These are phyloP conservation scores for Elsinoe batatas DNA, from an alignment of 2,329 filamentous ascomycete species.

Conservation along the genomic window DNA sequence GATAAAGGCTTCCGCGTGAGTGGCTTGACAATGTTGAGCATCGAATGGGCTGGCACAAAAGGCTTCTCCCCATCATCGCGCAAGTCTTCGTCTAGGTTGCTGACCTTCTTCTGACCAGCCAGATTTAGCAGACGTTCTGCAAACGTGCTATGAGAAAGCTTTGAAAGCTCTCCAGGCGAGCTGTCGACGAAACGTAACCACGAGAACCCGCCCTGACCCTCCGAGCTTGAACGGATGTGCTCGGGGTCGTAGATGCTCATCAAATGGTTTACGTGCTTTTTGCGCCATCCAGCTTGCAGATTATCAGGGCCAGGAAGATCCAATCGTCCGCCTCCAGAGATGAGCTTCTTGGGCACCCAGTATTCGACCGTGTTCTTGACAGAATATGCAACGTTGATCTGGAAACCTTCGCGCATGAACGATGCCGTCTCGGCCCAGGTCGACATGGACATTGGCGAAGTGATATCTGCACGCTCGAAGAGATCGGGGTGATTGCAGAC, in stretches of 20 bases:
- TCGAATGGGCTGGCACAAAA: conserved; percentile 62
- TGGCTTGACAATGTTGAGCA: conserved; percentile 71
- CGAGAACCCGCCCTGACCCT: conserved; percentile 61
- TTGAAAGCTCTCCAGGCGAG: conserved; percentile 62
- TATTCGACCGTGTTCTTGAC: conserved; percentile 80
- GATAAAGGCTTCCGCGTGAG: conserved; percentile 57
- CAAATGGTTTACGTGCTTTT: conserved; percentile 65
- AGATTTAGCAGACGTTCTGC: conserved; percentile 64
- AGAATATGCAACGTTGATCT: conserved; percentile 75
- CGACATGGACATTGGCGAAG: conserved; percentile 72
- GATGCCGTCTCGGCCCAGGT: conserved; percentile 91
- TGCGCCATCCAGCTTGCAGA: conserved; percentile 64
- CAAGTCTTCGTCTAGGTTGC: conserved; percentile 49
- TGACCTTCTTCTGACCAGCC: conserved; percentile 39
- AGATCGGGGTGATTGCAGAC: conserved; percentile 98
- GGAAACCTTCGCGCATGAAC: conserved; percentile 78
- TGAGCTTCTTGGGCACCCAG: conserved; percentile 69
- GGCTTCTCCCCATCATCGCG: conserved; percentile 43
- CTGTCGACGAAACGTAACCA: conserved; percentile 81
- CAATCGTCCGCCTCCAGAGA: conserved; percentile 67
- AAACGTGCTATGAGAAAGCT: conserved; percentile 57
- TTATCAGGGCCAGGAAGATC: conserved; percentile 66
- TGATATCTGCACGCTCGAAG: conserved; percentile 88
- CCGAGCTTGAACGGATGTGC: conserved; percentile 57
- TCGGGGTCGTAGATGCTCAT: conserved; percentile 87